Conservation (phyloP, 2,329 filamentous ascomycete genomes). For the Arthrobotrys sphaeroides region DNA sequence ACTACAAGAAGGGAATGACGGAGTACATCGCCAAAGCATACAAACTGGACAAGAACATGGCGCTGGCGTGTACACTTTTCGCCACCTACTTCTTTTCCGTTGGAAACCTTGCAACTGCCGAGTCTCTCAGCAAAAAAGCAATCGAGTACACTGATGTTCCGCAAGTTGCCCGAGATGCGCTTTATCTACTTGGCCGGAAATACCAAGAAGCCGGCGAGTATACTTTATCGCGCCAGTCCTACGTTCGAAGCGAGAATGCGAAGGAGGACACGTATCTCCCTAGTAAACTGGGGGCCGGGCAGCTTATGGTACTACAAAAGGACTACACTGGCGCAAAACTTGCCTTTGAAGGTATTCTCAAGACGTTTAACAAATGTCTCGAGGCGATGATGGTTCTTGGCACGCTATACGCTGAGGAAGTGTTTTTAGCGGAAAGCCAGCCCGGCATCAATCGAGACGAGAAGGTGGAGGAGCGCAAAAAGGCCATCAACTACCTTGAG, state of each 20-base stretch:
- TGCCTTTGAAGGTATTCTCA: slow-evolving; percentile 90
- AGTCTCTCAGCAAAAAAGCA: slow-evolving; percentile 86
- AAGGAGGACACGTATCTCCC: slow-evolving; percentile 90
- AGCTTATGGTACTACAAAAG: slow-evolving; percentile 70
- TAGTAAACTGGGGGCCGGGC: slow-evolving; percentile 91
- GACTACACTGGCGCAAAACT: slow-evolving; percentile 82
- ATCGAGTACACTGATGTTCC: slow-evolving; percentile 97
- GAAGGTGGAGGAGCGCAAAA: slow-evolving; percentile 83
- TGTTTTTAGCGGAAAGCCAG: slow-evolving; percentile 75
- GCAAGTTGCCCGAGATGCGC: slow-evolving; percentile 94
- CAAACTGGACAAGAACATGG: slow-evolving; percentile 89
- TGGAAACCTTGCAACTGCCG: slow-evolving; percentile 81
- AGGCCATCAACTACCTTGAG: slow-evolving; percentile 85
- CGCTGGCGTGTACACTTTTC: slow-evolving; percentile 89
- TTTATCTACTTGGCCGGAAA: slow-evolving; percentile 92
- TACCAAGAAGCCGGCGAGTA: slow-evolving; percentile 83
- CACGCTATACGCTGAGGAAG: slow-evolving; percentile 91
- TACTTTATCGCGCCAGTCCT: slow-evolving; percentile 82
- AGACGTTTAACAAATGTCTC: slow-evolving; percentile 68
- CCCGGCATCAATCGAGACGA: slow-evolving; percentile 77
- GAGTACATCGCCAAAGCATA: slow-evolving; percentile 93
- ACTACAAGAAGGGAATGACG: slow-evolving; percentile 94
- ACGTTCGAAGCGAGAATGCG: slow-evolving; percentile 88
- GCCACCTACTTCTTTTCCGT: slow-evolving; percentile 87
- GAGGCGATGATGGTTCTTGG: slow-evolving; percentile 94